Percentiles rank a stretch among this genome's conserved stretches.
Evolutionary conservation across 208 protist species (phyloP).

Genomic region (Polymyxa betae): DNA sequence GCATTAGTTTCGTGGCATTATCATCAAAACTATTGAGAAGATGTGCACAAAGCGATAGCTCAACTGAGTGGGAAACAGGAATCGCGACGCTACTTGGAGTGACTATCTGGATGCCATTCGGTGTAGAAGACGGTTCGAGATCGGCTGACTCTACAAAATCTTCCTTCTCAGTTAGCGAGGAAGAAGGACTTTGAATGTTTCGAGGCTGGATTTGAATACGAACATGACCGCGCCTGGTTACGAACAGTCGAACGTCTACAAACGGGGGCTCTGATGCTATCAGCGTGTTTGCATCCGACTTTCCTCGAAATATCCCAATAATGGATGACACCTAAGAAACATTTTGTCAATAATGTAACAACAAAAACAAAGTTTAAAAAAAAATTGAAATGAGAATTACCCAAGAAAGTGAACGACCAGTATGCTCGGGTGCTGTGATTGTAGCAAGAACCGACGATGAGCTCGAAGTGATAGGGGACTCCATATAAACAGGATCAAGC

Average conservation of each 20-base stretch:
- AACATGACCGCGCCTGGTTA: not conserved
- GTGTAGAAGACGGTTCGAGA: not conserved
- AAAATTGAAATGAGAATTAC: not conserved
- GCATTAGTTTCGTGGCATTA: not conserved
- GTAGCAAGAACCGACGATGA: not conserved
- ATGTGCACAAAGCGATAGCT: slow-evolving; percentile 35
- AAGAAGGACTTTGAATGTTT: not conserved
- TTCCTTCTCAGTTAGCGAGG: not conserved
- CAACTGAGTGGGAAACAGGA: not conserved
- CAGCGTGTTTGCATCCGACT: not conserved
- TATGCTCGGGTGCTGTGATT: not conserved
- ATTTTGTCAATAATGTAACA: not conserved
- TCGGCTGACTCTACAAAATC: not conserved
- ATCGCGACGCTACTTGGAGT: not conserved
- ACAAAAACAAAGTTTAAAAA: not conserved
- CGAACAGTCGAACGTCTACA: slow-evolving; percentile 3
- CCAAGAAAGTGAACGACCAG: slow-evolving; percentile 38
- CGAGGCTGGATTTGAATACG: not conserved
- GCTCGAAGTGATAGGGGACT: not conserved
- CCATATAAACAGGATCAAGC: not conserved
- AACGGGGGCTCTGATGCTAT: not conserved
- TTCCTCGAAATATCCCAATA: not conserved
- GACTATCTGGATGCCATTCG: not conserved
- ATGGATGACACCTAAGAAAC: slow-evolving; percentile 14
- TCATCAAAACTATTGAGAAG: not conserved